Evolutionary conservation across 2,329 filamentous ascomycete genomes (phyloP), one percentile per base, ranked within the genome.

Genomic region (Colletotrichum aenigma): DNA sequence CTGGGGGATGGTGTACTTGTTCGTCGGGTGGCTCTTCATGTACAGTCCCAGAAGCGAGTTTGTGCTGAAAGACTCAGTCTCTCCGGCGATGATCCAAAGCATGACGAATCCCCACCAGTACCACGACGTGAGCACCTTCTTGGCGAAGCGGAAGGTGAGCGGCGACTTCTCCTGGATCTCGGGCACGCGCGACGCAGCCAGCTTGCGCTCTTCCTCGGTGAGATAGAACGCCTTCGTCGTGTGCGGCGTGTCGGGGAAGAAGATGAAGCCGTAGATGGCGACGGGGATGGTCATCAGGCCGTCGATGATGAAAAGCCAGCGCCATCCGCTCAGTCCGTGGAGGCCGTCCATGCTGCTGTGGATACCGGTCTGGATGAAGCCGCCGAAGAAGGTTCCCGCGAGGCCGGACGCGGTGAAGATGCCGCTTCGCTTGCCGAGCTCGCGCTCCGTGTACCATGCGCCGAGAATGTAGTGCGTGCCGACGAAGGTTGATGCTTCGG

Each of bases 61-160:
- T 24, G 89, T 88, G 68, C 89, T 91, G 82, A 94, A 95, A 0
- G 92, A 93, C 81, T 95, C 93, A 0, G 92, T 93, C 80, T 94
- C 92, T 34, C 93, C 92, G 0, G 93, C 93, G 55, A 95, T 91
- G 77, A 93, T 89, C 92, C 93, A 94, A 0, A 94, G 88, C 6
- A 91, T 80, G 3, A 91, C 88, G 78, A 94, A 94, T 1, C 91
- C 92, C 86, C 91, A 94, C 88, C 90, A 93, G 79, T 92, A 89
- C 89, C 90, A 92, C 0, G 90, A 92, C 0, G 85, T 84, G 12
- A 94, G 86, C 18, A 93, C 88, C 60, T 87, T 88, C 76, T 88
- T 91, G 28, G 88, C 78, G 77, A 94, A 93, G 2, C 78, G 75
- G 71, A 87, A 81, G 30, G 84, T 88, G 15, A 91, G 80, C 0